Conservation (phyloP, 176 grass and related monocot genomes). For the Juncus inflexus region DNA sequence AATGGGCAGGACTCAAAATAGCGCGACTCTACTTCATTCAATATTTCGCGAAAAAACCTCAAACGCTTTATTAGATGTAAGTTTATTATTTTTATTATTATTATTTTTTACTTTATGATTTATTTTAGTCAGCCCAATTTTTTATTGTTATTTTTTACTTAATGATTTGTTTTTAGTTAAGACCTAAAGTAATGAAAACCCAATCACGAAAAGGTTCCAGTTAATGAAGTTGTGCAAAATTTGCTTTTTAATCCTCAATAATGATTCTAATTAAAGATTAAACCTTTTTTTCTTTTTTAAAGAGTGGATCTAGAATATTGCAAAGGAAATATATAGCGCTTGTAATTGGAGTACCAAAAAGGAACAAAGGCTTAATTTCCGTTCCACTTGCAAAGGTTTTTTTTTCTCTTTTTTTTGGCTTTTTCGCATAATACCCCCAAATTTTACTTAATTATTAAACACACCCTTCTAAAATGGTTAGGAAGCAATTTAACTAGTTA, state of each 20-base stretch:
- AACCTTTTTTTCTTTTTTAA: conserved; percentile 15
- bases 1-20: conserved; percentile 71
- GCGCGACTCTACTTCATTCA: conserved; percentile 74
- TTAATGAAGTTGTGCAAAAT: no score
- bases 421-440: not conserved
- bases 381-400: conserved; percentile 80
- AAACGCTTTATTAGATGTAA: conserved; percentile 83
- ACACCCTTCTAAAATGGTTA: no score
- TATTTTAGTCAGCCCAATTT: not conserved
- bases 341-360: conserved; percentile 71
- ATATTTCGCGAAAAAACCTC: conserved; percentile 95
- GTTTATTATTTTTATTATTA: conserved; percentile 17
- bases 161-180: not conserved
- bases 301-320: conserved; percentile 54
- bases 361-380: conserved; percentile 61
- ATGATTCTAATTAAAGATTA: no score
- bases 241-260: no score
- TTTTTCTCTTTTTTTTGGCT: not conserved
- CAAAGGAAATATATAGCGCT: conserved; percentile 95
- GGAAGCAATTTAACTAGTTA: no score
- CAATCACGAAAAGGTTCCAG: no score
- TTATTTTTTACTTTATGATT: conserved; percentile 10
- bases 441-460: not conserved
- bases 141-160: not conserved
- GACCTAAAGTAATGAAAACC: no score